These are phyloP conservation scores for Sorghum bicolor DNA, from an alignment of 176 grass and related monocot species.

Conservation along the genomic window Sorghum_bicolor_NCBIv3 NC_012875.2:60126001-60126500, in stretches of 20 bases:
- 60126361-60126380: slow-evolving; percentile 73
- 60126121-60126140: slow-evolving; percentile 74
- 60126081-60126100: slow-evolving; percentile 77
- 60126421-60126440: slow-evolving; percentile 66
- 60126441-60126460: slow-evolving; percentile 64
- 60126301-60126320: slow-evolving; percentile 72
- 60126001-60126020: slow-evolving; percentile 79
- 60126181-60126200: slow-evolving; percentile 61
- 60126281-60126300: slow-evolving; percentile 54
- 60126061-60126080: slow-evolving; percentile 80
- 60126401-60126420: slow-evolving; percentile 86
- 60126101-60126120: slow-evolving; percentile 66
- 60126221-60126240: slow-evolving; percentile 80
- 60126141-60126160: slow-evolving; percentile 74
- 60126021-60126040: slow-evolving; percentile 84
- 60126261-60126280: slow-evolving; percentile 89
- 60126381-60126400: slow-evolving; percentile 73
- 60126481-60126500: slow-evolving; percentile 60
- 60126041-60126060: slow-evolving; percentile 84
- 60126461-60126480: slow-evolving; percentile 88
- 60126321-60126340: slow-evolving; percentile 89
- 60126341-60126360: slow-evolving; percentile 86
- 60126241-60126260: slow-evolving; percentile 78
- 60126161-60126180: slow-evolving; percentile 65
- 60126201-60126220: slow-evolving; percentile 66